Evolutionary conservation across 257 asterid genomes (phyloP), one percentile per base, ranked within the genome.

Genomic region (Penstemon davidsonii): DNA sequence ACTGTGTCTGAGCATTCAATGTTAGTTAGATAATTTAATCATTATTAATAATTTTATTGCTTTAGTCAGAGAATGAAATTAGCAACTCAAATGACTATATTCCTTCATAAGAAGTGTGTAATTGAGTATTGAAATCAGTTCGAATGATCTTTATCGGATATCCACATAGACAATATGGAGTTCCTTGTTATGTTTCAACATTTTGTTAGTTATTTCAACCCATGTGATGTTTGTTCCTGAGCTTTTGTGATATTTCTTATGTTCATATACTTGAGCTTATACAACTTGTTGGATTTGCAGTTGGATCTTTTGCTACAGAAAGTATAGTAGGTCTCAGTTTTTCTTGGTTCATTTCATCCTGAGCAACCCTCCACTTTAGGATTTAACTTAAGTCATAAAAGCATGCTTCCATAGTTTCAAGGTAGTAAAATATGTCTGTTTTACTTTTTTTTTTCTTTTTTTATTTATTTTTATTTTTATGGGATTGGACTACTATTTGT

Each of bases 241-340:
- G 37, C 55, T 55, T 68, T 45, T 19, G 15, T 52, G 53, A 25
- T 52, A 64, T 72, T 10, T 62, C 37, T 42, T 25, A 56, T 60
- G 18, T 52, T 61, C 12, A 18, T 36, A 5, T 15, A 59, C 5
- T 53, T 55, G 54, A 65, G 73, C 44, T 62, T 46, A 45, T 15
- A 39, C 9, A 3, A 43, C 13, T 66, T 55, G 36, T 25, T 53
- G 50, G 13, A 54, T 52, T 15, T 39, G 40, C 10, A 10, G 45
- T 55, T 45, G 33, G 33, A 25, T 25, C 33, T 25, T 25, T 25
- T 1, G 33, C 2, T 1, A 25, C 33, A 25, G 33, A 25, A 25
- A 25, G 33, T 25, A 25, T 25, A 25, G 33, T 25, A 25, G 41
- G 9, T 19, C 57, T 72, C 36, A n/a, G 12, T 25, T 57, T 42